phyloP scores from a whole-genome alignment of 352 stramenopile genomes.

The Phytophthora hibernalis region DNA sequence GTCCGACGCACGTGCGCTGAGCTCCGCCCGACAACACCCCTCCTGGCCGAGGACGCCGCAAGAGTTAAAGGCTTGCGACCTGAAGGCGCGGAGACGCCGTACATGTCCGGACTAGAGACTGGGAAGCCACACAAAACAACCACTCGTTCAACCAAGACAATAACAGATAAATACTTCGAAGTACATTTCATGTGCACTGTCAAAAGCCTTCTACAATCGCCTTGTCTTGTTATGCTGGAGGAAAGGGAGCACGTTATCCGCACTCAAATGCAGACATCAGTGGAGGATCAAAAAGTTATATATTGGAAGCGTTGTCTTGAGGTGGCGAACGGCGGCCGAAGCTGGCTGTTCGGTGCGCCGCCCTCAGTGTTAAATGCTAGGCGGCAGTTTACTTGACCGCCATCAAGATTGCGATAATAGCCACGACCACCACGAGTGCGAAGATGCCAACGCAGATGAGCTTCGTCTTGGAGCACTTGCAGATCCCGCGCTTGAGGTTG shows the following conservation, averaged over 20 bases:
- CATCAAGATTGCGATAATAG: slow-evolving; percentile 56
- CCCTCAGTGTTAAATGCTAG: slow-evolving; percentile 12
- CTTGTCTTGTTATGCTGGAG: too few species aligned
- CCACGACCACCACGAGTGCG: slow-evolving; percentile 50
- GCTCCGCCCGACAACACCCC: slow-evolving; percentile 34
- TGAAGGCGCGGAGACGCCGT: slow-evolving; percentile 21
- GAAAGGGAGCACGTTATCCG: too few species aligned
- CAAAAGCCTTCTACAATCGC: neutral
- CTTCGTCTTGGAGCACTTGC: slow-evolving; percentile 68
- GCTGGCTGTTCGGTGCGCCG: neutral
- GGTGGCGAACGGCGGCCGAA: too few species aligned
- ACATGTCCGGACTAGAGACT: slow-evolving; percentile 2
- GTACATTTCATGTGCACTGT: slow-evolving; percentile 1
- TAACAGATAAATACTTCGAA: slow-evolving; percentile 3
- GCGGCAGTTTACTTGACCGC: slow-evolving; percentile 39
- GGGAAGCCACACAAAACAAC: slow-evolving; percentile 15
- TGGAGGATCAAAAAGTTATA: slow-evolving; percentile 33
- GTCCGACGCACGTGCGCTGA: slow-evolving; percentile 6
- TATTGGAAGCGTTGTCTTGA: slow-evolving; percentile 17
- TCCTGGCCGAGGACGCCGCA: slow-evolving; percentile 39
- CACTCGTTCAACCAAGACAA: slow-evolving; percentile 31
- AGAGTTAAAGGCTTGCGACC: slow-evolving; percentile 39
- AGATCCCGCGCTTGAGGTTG: slow-evolving; percentile 56
- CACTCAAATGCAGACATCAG: too few species aligned
- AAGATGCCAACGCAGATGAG: slow-evolving; percentile 65